phyloP scores from a whole-genome alignment of 139 green algal genomes.

The Volvox reticuliferus region DNA sequence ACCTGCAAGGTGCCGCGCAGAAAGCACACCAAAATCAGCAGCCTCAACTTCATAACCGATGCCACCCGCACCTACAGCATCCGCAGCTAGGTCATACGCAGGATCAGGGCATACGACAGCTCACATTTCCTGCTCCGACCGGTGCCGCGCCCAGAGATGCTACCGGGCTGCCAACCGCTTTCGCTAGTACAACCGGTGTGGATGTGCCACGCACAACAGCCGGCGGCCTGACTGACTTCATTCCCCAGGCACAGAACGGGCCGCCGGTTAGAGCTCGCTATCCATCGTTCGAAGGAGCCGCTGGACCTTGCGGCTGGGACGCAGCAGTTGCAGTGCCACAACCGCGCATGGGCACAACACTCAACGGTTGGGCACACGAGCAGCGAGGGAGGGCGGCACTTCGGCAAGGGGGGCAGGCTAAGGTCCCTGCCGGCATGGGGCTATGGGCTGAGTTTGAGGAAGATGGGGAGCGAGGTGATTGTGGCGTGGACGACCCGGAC shows the following conservation, averaged over 20 bases:
- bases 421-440: not conserved
- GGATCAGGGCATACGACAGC: not conserved
- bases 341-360: not conserved
- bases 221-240: not conserved
- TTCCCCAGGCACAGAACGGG: not conserved
- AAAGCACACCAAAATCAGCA: not conserved
- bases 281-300: not conserved
- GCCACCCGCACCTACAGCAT: not conserved
- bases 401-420: not conserved
- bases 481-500: not conserved
- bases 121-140: not conserved
- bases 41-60: not conserved
- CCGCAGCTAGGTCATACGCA: not conserved
- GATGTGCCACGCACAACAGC: not conserved
- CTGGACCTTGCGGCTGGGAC: not conserved
- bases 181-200: not conserved
- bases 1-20: not conserved
- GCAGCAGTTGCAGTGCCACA: not conserved
- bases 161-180: not conserved
- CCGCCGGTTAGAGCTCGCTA: no score
- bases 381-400: not conserved
- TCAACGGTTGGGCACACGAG: not conserved
- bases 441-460: slow-evolving; percentile 20
- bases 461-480: not conserved
- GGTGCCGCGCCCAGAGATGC: no score